Evolutionary conservation across 768 basidiomycete species (phyloP).

Genomic region (Cystobasidium onofrii): DNA sequence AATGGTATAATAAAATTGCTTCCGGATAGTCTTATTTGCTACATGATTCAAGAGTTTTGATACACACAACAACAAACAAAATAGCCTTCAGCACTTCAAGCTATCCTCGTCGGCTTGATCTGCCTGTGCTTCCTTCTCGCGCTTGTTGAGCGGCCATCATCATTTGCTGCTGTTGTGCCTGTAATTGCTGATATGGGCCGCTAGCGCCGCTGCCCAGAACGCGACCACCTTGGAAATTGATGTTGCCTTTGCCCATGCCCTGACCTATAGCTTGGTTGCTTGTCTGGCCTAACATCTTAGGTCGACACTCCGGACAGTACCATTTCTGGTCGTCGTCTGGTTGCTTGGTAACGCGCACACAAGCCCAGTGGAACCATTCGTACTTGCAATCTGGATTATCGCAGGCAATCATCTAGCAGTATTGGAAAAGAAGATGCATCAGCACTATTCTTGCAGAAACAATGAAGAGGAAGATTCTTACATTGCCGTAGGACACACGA

Average conservation of each 20-base stretch:
- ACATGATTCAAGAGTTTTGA: neutral
- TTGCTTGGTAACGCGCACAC: slow-evolving; percentile 29
- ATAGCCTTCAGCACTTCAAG: neutral
- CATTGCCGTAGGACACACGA: slow-evolving; percentile 28
- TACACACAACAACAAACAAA: neutral
- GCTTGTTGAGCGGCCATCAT: slow-evolving; percentile 25
- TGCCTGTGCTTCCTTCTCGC: slow-evolving; percentile 8
- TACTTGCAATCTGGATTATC: slow-evolving; percentile 32
- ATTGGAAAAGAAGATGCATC: neutral
- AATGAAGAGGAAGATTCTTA: neutral
- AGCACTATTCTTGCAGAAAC: neutral
- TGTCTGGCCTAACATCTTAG: neutral
- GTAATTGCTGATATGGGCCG: slow-evolving; percentile 14
- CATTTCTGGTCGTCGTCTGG: slow-evolving; percentile 23
- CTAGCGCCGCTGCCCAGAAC: neutral
- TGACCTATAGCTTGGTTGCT: neutral
- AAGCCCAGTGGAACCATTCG: slow-evolving; percentile 31
- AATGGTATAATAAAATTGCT: no score
- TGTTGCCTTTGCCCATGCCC: slow-evolving; percentile 20
- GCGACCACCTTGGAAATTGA: neutral
- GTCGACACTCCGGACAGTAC: slow-evolving; percentile 27
- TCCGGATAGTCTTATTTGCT: neutral
- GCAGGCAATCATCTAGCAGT: slow-evolving; percentile 33
- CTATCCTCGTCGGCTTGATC: slow-evolving; percentile 22
- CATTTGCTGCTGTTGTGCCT: slow-evolving; percentile 28